Percentiles rank a stretch among this genome's conserved stretches.
phyloP scores from a whole-genome alignment of 371 early-diverging fungal genomes.

The Nematocida sp. region DNA sequence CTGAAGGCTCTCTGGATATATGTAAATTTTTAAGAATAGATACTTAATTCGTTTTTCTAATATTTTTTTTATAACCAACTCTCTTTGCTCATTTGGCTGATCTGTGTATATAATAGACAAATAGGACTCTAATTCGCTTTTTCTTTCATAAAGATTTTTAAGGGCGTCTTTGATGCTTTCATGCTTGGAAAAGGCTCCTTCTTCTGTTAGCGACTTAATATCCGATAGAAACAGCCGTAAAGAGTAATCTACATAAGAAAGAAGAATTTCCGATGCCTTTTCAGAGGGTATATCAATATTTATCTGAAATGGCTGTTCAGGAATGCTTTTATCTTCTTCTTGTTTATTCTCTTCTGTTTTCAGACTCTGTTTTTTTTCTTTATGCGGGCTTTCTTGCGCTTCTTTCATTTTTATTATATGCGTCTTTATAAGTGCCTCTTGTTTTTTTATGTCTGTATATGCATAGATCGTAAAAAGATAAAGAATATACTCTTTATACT shows the following conservation, averaged over 20 bases:
- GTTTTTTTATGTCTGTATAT: slow-evolving; percentile 27
- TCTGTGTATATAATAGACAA: not conserved
- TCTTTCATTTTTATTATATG: slow-evolving; percentile 2
- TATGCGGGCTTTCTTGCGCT: not conserved
- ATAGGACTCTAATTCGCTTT: not conserved
- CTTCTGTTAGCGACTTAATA: not conserved
- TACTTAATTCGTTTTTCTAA: not conserved
- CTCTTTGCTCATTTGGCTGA: not conserved
- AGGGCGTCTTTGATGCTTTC: not conserved
- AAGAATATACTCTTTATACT: not conserved
- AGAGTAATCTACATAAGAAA: not conserved
- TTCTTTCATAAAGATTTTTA: not conserved
- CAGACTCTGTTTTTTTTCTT: not conserved
- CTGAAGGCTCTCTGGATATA: not conserved
- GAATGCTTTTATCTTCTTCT: too few species aligned
- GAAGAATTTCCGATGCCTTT: not conserved
- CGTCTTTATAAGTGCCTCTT: not conserved
- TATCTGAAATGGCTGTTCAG: not conserved
- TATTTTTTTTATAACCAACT: not conserved
- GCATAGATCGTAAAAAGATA: slow-evolving; percentile 9
- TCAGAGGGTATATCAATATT: not conserved
- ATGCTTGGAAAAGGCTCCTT: slow-evolving; percentile 9
- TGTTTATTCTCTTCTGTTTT: not conserved
- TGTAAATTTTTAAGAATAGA: not conserved
- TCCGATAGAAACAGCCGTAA: not conserved